A percentile compares a stretch with the other conserved stretches of the same genome.
phyloP scores from a whole-genome alignment of 345 rosid species.

The Hypericum androsaemum region DNA sequence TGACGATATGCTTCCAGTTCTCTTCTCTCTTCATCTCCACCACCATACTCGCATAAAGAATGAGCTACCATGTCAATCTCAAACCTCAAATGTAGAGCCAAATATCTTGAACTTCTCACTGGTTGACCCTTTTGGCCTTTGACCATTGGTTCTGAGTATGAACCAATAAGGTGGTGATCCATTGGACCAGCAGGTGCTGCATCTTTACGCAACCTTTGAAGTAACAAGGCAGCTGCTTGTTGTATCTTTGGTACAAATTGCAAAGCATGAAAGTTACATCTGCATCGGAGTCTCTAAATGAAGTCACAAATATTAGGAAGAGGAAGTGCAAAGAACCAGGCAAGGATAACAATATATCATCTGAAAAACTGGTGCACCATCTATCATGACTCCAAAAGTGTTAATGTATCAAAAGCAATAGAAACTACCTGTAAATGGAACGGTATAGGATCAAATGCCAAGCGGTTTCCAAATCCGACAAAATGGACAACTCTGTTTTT shows the following conservation, averaged over 20 bases:
- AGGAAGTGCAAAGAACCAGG: conserved; percentile 10
- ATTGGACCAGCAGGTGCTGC: conserved; percentile 45
- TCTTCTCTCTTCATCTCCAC: conserved; percentile 63
- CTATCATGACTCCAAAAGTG: conserved; percentile 5
- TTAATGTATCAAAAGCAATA: conserved; percentile 11
- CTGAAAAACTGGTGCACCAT: background rate
- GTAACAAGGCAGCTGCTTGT: conserved; percentile 70
- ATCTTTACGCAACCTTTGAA: conserved; percentile 51
- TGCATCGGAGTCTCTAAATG: conserved; percentile 93
- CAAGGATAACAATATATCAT: conserved; percentile 14
- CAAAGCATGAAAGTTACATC: conserved; percentile 90
- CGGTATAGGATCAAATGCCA: conserved; percentile 91
- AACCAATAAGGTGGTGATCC: conserved; percentile 68
- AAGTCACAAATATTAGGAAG: conserved; percentile 31
- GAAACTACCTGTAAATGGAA: conserved; percentile 70
- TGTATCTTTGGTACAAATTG: conserved; percentile 73
- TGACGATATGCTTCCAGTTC: conserved; percentile 78
- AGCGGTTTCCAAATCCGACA: conserved; percentile 85
- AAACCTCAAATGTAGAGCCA: conserved; percentile 80
- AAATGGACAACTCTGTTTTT: conserved; percentile 76
- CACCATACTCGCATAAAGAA: conserved; percentile 87
- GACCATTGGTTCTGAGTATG: conserved; percentile 39
- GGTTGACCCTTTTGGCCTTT: conserved; percentile 27
- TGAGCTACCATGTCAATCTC: conserved; percentile 99
- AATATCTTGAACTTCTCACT: conserved; percentile 55